Percentiles rank a stretch among this genome's conserved stretches.
These are phyloP conservation scores for Cynanchum wilfordii DNA, from an alignment of 257 asterid species.

Conservation along the genomic window DNA sequence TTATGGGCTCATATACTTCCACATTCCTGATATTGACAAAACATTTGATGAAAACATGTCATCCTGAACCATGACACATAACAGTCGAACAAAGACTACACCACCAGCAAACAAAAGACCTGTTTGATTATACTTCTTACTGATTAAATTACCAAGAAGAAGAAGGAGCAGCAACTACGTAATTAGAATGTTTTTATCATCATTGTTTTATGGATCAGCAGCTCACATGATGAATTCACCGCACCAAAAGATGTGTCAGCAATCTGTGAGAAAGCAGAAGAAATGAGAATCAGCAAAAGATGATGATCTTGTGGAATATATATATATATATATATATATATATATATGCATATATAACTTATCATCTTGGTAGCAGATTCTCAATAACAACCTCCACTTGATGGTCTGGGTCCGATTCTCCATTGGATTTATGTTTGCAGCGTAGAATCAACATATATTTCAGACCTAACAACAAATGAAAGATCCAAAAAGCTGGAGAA, in stretches of 20 bases:
- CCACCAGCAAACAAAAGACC: conserved; percentile 9
- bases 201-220: background rate
- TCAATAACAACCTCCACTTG: background rate
- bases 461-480: background rate
- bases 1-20: background rate
- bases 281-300: conserved; percentile 1
- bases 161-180: background rate
- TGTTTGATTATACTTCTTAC: background rate
- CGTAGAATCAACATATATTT: background rate
- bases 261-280: background rate
- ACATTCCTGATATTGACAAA: conserved; percentile 13
- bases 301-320: background rate
- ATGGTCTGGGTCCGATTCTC: background rate
- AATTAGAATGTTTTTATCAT: background rate
- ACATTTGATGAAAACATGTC: conserved; percentile 20
- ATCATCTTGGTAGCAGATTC: background rate
- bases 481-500: background rate
- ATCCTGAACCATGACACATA: conserved; percentile 14
- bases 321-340: background rate
- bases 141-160: background rate
- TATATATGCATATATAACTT: background rate
- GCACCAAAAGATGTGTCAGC: background rate
- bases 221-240: background rate
- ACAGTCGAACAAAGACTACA: background rate
- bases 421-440: background rate